These are phyloP conservation scores for Eucalyptus erythrocorys DNA, from an alignment of 345 rosid species.

Conservation along the genomic window DNA sequence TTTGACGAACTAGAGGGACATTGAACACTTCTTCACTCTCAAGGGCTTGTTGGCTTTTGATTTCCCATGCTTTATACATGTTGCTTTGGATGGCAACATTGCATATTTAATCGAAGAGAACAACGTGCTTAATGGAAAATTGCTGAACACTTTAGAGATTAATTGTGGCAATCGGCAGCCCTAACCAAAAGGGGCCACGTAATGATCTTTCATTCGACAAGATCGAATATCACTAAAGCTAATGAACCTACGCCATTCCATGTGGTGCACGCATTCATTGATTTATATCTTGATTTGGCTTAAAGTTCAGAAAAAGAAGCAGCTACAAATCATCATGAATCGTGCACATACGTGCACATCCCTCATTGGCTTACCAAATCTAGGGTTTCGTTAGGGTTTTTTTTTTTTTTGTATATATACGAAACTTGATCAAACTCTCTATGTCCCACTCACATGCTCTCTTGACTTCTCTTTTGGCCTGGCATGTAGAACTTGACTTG, in stretches of 20 bases:
- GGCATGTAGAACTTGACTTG: not conserved
- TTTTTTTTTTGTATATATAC: not conserved
- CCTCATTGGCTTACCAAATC: not conserved
- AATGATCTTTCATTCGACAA: not conserved
- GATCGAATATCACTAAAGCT: not conserved
- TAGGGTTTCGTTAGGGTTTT: not conserved
- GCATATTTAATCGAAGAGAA: not conserved
- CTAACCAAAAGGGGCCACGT: not conserved
- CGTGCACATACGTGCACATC: not conserved
- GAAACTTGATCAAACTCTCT: not conserved
- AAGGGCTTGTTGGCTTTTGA: not conserved
- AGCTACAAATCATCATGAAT: not conserved
- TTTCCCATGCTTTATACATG: not conserved
- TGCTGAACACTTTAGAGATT: not conserved
- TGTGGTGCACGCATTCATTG: not conserved
- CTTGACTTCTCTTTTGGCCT: not conserved
- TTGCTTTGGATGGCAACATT: not conserved
- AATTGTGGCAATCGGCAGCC: not conserved
- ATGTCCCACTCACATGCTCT: conserved; percentile 26
- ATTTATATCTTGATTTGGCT: not conserved
- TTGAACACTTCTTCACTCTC: not conserved
- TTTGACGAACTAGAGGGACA: not conserved
- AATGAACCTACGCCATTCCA: not conserved
- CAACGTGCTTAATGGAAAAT: not conserved
- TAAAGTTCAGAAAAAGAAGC: not conserved